Percentiles rank a stretch among this genome's conserved stretches.
Conservation (phyloP, 1,284 basidiomycete species). For the Apiotrichum veenhuisii region DNA sequence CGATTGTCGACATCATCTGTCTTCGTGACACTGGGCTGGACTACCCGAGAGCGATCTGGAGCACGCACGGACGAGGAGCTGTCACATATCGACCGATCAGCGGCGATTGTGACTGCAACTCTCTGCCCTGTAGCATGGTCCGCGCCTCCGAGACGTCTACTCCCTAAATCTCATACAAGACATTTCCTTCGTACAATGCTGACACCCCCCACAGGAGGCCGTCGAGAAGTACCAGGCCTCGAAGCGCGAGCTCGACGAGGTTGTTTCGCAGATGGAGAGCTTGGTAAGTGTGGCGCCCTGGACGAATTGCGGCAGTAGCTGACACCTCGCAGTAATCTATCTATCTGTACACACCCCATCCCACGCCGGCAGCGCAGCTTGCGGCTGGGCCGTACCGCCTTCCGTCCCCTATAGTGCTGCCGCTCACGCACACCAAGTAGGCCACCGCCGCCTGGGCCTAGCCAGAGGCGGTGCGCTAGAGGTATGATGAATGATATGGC, state of each 20-base stretch:
- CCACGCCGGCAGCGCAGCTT: neutral
- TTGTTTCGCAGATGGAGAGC: conserved; percentile 75
- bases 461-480: neutral
- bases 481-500: conserved; percentile 3
- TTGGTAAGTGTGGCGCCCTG: conserved; percentile 48
- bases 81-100: too few species aligned
- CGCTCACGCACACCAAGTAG: neutral
- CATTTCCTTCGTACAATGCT: conserved; percentile 9
- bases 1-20: too few species aligned
- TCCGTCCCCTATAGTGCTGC: neutral
- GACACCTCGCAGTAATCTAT: neutral
- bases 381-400: neutral
- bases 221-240: conserved; percentile 69
- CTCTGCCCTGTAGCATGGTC: too few species aligned
- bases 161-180: too few species aligned
- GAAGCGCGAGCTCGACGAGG: conserved; percentile 83
- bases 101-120: too few species aligned
- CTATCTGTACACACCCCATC: neutral
- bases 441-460: neutral
- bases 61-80: too few species aligned
- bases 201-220: conserved; percentile 60
- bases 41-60: too few species aligned
- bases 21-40: too few species aligned
- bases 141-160: too few species aligned
- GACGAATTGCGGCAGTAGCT: neutral